These are phyloP conservation scores for Diaporthe sp. DNA, from an alignment of 2,329 filamentous ascomycete genomes.

Conservation along the genomic window DNA sequence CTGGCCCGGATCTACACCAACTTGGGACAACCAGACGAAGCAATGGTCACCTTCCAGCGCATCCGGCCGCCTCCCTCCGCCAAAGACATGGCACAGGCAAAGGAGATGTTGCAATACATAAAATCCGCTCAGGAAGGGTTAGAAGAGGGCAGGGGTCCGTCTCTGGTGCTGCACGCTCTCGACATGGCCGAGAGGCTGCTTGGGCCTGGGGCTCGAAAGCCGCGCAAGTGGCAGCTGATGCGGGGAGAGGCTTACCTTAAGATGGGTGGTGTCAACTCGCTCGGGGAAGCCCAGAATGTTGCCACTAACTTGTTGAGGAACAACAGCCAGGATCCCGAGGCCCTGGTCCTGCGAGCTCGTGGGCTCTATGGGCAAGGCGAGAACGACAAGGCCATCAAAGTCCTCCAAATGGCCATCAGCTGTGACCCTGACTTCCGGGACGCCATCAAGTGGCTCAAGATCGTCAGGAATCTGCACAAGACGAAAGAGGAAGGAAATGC, in stretches of 20 bases:
- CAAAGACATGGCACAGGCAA: slow-evolving; percentile 87
- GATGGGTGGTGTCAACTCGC: slow-evolving; percentile 89
- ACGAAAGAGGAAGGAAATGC: slow-evolving; percentile 95
- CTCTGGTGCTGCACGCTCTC: slow-evolving; percentile 92
- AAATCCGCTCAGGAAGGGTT: slow-evolving; percentile 84
- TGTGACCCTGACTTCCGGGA: slow-evolving; percentile 94
- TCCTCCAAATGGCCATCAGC: slow-evolving; percentile 89
- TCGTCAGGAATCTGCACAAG: slow-evolving; percentile 91
- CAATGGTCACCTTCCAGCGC: slow-evolving; percentile 83
- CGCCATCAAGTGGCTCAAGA: slow-evolving; percentile 88
- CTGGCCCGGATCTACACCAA: slow-evolving; percentile 91
- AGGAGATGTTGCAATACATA: slow-evolving; percentile 87
- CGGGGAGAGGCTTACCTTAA: slow-evolving; percentile 92
- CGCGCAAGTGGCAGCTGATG: slow-evolving; percentile 95
- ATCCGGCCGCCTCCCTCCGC: slow-evolving; percentile 85
- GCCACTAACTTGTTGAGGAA: slow-evolving; percentile 87
- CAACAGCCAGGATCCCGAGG: slow-evolving; percentile 95
- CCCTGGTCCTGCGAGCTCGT: slow-evolving; percentile 88
- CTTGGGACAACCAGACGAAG: slow-evolving; percentile 88
- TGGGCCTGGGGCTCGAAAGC: slow-evolving; percentile 80
- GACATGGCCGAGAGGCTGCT: slow-evolving; percentile 90
- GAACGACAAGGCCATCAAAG: slow-evolving; percentile 93
- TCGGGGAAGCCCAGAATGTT: slow-evolving; percentile 93
- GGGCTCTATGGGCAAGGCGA: slow-evolving; percentile 93
- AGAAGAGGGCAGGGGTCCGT: slow-evolving; percentile 81